phyloP scores from a whole-genome alignment of 2,329 filamentous ascomycete genomes.

The Pezicula rhizophila region DNA sequence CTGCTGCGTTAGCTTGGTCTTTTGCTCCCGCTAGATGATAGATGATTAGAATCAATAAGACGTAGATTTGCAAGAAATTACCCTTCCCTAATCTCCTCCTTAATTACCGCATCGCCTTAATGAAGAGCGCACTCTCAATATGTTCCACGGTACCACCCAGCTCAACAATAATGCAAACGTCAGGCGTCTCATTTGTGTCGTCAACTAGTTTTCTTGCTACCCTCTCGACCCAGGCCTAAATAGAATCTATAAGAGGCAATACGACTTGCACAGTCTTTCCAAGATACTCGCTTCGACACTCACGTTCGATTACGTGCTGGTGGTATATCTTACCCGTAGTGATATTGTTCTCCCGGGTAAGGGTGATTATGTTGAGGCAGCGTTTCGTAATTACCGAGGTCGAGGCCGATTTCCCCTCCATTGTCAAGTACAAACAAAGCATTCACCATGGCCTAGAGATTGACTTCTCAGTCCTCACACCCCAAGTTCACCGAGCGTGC shows the following conservation, averaged over 20 bases:
- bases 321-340: constrained; percentile 95
- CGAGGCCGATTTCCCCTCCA: constrained; percentile 70
- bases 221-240: constrained; percentile 86
- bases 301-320: constrained; percentile 74
- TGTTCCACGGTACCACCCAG: constrained; percentile 67
- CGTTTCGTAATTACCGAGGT: constrained; percentile 71
- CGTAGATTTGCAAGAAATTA: constrained; percentile 85
- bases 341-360: constrained; percentile 88
- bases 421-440: constrained; percentile 87
- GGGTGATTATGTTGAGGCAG: constrained; percentile 75
- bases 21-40: constrained; percentile 62
- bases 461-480: too few species aligned
- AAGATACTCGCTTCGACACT: constrained; percentile 64
- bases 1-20: constrained; percentile 95
- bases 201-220: constrained; percentile 84
- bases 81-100: constrained; percentile 64
- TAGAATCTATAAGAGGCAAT: constrained; percentile 84
- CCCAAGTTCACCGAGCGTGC: constrained; percentile 19
- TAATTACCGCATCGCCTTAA: constrained; percentile 79
- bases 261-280: constrained; percentile 88
- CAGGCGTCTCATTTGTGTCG: constrained; percentile 73
- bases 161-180: constrained; percentile 86
- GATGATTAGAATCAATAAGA: constrained; percentile 74
- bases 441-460: constrained; percentile 71
- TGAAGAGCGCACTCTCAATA: constrained; percentile 81